Base-by-base conservation (phyloP, 148 eudicot genomes). In the Cornus kousa region DNA sequence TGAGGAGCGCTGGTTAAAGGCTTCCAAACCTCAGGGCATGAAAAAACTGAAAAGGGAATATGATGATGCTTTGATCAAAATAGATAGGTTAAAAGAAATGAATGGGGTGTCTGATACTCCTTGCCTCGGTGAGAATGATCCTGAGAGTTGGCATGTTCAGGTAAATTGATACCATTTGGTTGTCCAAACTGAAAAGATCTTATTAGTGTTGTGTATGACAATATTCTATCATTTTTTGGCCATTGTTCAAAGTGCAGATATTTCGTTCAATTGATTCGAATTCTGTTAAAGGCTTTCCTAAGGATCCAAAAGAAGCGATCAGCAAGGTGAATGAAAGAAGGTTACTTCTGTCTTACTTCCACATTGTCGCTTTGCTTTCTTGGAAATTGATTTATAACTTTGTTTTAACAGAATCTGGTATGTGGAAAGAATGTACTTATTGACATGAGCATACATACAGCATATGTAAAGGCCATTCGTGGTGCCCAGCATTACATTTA, bases 401-500 rank as follows among this genome's bases (percentile, higher is more conserved):
- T 89, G 50, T 71, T 82, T 66, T 33, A 78, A 70, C 92, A 97
- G 99, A 94, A 94, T 81, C 85, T 94, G 81, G 87, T 91, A n/a
- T 94, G 99, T 23, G 96, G 97, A 74, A 97, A 94, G 89, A 94
- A 97, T 81, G 91, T 94, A 78, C 87, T 97, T 77, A 94, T 97
- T 75, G 98, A 97, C 77, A 92, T 91, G 97, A 97, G 99, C 90
- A 97, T 97, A 85, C 99, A 97, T 74, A 81, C 97, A 50, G 97
- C 99, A 75, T 97, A 97, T 76, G 93, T 97, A 71, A 85, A 92
- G 83, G 96, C 97, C 53, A 97, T 97, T 77, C 93, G 99, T 81
- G 75, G 94, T 83, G 98, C 99, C 28, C 95, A 92, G 75, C 97
- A 94, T 83, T 97, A 80, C 89, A 92, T 97, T 75, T 97, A 97